phyloP scores from a whole-genome alignment of 1,139 yeast genomes.

The Zygoascus meyerae region DNA sequence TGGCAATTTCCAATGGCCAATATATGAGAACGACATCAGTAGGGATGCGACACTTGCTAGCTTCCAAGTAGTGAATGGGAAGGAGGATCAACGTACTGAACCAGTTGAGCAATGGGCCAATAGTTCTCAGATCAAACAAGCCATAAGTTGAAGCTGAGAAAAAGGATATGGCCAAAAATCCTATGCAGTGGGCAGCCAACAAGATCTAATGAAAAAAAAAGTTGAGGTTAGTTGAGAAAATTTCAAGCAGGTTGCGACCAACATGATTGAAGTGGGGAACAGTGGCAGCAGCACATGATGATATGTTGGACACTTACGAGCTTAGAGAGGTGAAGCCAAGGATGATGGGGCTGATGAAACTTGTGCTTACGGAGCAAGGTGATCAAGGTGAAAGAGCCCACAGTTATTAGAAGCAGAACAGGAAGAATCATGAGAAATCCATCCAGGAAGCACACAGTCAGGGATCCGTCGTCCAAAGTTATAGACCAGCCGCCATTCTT shows the following conservation, averaged over 20 bases:
- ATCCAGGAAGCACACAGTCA: slow-evolving; percentile 74
- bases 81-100: slow-evolving; percentile 46
- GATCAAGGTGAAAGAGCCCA: slow-evolving; percentile 44
- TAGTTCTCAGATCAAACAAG: slow-evolving; percentile 37
- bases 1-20: slow-evolving; percentile 56
- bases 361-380: slow-evolving; percentile 16
- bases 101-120: slow-evolving; percentile 37
- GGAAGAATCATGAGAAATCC: slow-evolving; percentile 52
- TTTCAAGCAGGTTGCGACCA: not conserved
- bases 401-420: slow-evolving; percentile 46
- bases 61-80: slow-evolving; percentile 63
- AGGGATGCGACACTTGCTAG: slow-evolving; percentile 55
- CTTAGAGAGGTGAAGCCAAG: slow-evolving; percentile 36
- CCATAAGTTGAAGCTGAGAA: slow-evolving; percentile 19
- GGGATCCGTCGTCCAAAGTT: slow-evolving; percentile 53
- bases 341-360: slow-evolving; percentile 28
- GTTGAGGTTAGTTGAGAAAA: slow-evolving; percentile 15
- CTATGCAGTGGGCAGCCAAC: not conserved
- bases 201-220: slow-evolving; percentile 20
- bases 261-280: not conserved
- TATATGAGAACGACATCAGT: slow-evolving; percentile 61
- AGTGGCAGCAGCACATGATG: not conserved
- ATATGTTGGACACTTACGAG: slow-evolving; percentile 30
- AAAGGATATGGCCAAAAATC: slow-evolving; percentile 15
- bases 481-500: slow-evolving; percentile 49